Evolutionary conservation across 208 protist species (phyloP).

Genomic region (Naegleria fowleri): DNA sequence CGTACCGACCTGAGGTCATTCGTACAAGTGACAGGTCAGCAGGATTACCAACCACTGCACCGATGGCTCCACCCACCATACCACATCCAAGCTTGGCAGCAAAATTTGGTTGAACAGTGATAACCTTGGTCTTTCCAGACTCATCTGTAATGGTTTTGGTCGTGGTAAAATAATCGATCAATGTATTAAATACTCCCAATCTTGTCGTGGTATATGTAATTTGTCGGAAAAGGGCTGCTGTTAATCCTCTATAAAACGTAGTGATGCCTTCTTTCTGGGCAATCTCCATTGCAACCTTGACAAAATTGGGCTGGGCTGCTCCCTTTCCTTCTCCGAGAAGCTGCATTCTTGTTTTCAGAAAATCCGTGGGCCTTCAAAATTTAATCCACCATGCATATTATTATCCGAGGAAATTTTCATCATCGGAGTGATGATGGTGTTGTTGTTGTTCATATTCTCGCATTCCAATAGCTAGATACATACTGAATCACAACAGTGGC

Average conservation of each 20-base stretch:
- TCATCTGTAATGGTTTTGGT: neutral
- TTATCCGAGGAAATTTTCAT: too few relatives aligned
- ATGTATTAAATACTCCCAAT: neutral
- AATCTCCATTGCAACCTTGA: neutral
- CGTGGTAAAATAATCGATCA: neutral
- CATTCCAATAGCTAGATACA: neutral
- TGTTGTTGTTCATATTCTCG: too few relatives aligned
- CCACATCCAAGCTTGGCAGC: neutral
- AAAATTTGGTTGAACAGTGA: neutral
- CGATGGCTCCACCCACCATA: neutral
- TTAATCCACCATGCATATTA: too few relatives aligned
- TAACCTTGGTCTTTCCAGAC: neutral
- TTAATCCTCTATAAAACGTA: constrained; percentile 15
- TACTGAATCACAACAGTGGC: neutral
- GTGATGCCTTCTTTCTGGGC: neutral
- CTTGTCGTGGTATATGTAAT: constrained; percentile 21
- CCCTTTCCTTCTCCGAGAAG: neutral
- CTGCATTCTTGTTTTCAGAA: constrained; percentile 21
- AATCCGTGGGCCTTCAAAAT: neutral
- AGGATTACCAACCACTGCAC: constrained; percentile 18
- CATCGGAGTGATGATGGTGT: neutral
- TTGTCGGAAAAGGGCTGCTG: constrained; percentile 10
- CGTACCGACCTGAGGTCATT: neutral
- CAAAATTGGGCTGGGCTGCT: neutral
- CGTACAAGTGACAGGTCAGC: neutral